Percentiles rank a stretch among this genome's conserved stretches.
Conservation (phyloP, 2,329 filamentous ascomycete species). For the Cryphonectria naterciae region DNA sequence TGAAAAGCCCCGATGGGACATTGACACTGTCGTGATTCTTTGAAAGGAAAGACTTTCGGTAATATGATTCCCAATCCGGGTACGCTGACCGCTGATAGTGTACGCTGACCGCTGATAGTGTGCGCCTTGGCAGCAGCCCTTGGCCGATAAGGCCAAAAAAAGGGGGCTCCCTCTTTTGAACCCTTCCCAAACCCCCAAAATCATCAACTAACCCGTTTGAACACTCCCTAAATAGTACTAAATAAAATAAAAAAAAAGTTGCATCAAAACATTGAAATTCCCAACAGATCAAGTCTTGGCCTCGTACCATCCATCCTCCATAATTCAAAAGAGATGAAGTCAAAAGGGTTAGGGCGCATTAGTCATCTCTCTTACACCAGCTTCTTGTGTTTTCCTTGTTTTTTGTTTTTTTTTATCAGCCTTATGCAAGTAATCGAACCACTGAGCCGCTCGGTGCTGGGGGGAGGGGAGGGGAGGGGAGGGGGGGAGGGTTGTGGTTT, state of each 20-base stretch:
- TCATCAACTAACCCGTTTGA: too few species aligned
- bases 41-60: not conserved
- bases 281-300: too few species aligned
- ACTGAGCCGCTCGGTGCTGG: not conserved
- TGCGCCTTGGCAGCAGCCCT: not conserved
- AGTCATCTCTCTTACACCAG: not conserved
- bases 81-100: not conserved
- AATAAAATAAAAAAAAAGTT: too few species aligned
- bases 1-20: not conserved
- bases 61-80: not conserved
- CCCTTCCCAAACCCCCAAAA: not conserved
- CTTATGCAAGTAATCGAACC: not conserved
- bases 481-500: too few species aligned
- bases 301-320: not conserved
- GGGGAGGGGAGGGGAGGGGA: not conserved
- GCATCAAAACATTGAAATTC: too few species aligned
- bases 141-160: not conserved
- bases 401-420: not conserved
- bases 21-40: not conserved
- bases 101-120: not conserved
- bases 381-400: not conserved
- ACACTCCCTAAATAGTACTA: too few species aligned
- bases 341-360: conserved; percentile 13
- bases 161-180: not conserved
- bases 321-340: conserved; percentile 3